A percentile compares a stretch with the other conserved stretches of the same genome.
These are phyloP conservation scores for Xenoacremonium recifei DNA, from an alignment of 2,329 filamentous ascomycete genomes.

Conservation along the genomic window DNA sequence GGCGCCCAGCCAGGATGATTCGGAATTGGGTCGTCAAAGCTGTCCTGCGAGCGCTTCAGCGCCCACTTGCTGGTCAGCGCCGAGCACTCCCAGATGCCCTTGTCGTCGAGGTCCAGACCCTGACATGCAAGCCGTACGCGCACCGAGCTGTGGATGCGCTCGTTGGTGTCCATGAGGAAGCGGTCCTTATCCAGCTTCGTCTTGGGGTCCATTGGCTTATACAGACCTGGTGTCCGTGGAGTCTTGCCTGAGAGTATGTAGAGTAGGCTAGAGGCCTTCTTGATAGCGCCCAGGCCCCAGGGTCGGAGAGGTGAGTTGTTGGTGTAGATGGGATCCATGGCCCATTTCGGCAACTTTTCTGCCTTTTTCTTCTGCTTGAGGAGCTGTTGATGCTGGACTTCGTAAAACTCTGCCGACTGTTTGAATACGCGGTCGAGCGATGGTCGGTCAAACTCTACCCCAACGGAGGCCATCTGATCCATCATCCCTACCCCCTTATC, in stretches of 20 bases:
- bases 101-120: conserved; percentile 50
- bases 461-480: conserved; percentile 52
- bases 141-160: conserved; percentile 54
- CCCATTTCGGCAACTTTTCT: conserved; percentile 35
- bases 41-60: conserved; percentile 33
- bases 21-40: conserved; percentile 35
- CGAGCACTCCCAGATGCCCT: conserved; percentile 43
- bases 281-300: conserved; percentile 48
- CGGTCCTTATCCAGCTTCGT: conserved; percentile 33
- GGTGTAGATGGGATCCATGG: conserved; percentile 45
- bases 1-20: conserved; percentile 32
- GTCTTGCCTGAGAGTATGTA: conserved; percentile 45
- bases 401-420: conserved; percentile 32
- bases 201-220: conserved; percentile 42
- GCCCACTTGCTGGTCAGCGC: conserved; percentile 45
- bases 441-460: conserved; percentile 46
- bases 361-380: conserved; percentile 16
- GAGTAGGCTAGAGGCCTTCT: conserved; percentile 35
- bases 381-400: conserved; percentile 12
- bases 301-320: conserved; percentile 47
- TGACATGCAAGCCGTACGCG: conserved; percentile 50
- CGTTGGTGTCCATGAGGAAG: conserved; percentile 52
- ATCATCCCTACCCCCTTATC: conserved; percentile 46
- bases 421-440: conserved; percentile 41
- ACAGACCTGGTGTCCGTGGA: conserved; percentile 46